Conservation (phyloP, 495 filamentous ascomycete genomes). For the Trichoderma parareesei region DNA sequence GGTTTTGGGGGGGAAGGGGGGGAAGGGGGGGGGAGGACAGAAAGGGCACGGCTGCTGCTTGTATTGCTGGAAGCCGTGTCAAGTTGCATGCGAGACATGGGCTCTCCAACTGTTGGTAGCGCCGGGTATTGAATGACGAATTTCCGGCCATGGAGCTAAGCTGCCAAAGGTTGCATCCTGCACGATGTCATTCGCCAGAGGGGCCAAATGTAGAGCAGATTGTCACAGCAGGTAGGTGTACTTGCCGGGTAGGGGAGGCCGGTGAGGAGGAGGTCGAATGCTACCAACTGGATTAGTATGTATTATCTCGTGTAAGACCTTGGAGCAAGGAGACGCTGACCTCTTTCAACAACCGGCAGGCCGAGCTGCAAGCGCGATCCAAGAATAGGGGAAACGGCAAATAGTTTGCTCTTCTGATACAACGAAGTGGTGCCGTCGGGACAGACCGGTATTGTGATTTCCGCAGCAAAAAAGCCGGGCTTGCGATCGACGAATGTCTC, state of each 20-base stretch:
- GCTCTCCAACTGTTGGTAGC: background rate
- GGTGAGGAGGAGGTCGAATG: background rate
- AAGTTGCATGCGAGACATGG: conserved; percentile 6
- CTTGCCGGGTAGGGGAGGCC: background rate
- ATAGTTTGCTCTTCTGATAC: conserved; percentile 2
- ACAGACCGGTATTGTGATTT: background rate
- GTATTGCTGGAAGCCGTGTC: background rate
- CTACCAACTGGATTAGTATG: background rate
- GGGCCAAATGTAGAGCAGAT: background rate
- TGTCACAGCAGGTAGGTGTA: background rate
- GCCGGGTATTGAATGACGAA: conserved; percentile 8
- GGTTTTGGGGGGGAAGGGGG: background rate
- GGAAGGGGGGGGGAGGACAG: background rate
- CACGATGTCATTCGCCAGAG: background rate
- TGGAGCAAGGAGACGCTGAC: too few relatives aligned
- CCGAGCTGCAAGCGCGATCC: too few relatives aligned
- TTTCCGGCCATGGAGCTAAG: conserved; percentile 8
- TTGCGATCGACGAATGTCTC: background rate
- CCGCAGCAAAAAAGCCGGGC: background rate
- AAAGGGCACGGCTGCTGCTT: background rate
- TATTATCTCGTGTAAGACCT: too few relatives aligned
- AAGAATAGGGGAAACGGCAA: background rate
- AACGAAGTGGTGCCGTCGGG: background rate
- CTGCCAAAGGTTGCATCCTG: background rate
- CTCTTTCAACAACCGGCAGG: too few relatives aligned